Conservation (phyloP, 1,284 basidiomycete species). For the Marasmius tenuissimus region DNA sequence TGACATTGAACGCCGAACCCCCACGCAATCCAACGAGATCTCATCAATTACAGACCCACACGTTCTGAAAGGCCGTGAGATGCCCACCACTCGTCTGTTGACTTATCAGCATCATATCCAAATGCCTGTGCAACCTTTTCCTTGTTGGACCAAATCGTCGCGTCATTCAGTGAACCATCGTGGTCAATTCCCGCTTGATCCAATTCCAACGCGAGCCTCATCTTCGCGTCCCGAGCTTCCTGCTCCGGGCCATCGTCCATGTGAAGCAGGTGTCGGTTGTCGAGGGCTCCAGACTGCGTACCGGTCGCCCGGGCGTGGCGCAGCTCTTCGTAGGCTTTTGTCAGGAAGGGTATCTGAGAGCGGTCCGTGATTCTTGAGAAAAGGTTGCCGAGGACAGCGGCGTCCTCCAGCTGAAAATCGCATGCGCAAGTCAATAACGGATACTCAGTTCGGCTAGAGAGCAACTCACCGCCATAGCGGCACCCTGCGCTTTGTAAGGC, state of each 20-base stretch:
- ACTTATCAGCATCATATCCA: not conserved
- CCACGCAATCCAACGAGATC: too few species aligned
- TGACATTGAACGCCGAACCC: too few species aligned
- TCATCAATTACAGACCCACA: too few species aligned
- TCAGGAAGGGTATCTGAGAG: not conserved
- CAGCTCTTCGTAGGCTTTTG: not conserved
- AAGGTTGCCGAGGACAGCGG: constrained; percentile 4
- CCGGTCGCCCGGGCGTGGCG: not conserved
- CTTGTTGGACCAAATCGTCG: not conserved
- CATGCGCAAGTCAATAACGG: too few species aligned
- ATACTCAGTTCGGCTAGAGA: too few species aligned
- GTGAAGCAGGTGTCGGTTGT: not conserved
- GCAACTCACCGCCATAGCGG: constrained; percentile 9
- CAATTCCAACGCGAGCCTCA: not conserved
- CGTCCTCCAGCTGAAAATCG: constrained; percentile 1
- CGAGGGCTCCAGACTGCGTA: not conserved
- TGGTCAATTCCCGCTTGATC: too few species aligned
- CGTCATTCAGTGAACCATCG: not conserved
- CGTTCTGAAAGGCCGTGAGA: not conserved
- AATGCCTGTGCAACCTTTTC: not conserved
- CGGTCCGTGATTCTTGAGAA: not conserved
- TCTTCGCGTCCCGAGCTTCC: not conserved
- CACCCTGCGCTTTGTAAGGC: constrained; percentile 11
- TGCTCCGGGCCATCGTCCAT: not conserved
- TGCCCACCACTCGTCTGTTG: not conserved